Percentiles rank a stretch among this genome's conserved stretches.
These are phyloP conservation scores for Strigomonas culicis DNA, from an alignment of 208 protist species.

Conservation along the genomic window DNA sequence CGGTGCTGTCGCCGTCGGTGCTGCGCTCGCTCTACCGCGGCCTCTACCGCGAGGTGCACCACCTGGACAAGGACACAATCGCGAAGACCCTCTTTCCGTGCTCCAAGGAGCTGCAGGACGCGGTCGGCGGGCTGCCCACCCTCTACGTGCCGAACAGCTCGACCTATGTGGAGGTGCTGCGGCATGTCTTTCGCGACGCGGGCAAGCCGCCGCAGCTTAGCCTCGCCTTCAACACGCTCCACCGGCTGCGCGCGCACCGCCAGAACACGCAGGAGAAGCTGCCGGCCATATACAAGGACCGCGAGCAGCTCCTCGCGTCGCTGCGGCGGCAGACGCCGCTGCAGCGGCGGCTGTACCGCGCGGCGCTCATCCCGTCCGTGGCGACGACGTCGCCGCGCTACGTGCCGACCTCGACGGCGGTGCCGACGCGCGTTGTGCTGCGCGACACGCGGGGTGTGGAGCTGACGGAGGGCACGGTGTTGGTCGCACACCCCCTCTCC, in stretches of 20 bases:
- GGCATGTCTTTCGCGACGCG: slow-evolving; percentile 44
- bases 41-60: slow-evolving; percentile 53
- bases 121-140: slow-evolving; percentile 35
- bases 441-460: slow-evolving; percentile 31
- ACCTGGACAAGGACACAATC: slow-evolving; percentile 55
- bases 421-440: slow-evolving; percentile 48
- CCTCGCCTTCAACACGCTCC: slow-evolving; percentile 70
- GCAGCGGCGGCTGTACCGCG: slow-evolving; percentile 40
- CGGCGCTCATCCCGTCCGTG: slow-evolving; percentile 24
- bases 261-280: slow-evolving; percentile 55
- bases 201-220: slow-evolving; percentile 35
- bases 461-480: slow-evolving; percentile 54
- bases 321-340: slow-evolving; percentile 22
- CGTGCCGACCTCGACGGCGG: slow-evolving; percentile 31
- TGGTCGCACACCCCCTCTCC: slow-evolving; percentile 80
- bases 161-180: slow-evolving; percentile 52
- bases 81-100: slow-evolving; percentile 72
- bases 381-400: slow-evolving; percentile 20
- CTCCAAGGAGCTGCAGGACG: slow-evolving; percentile 53
- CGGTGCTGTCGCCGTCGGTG: slow-evolving; percentile 53
- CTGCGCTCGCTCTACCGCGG: slow-evolving; percentile 68
- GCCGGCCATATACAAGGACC: slow-evolving; percentile 45
- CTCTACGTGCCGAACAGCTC: slow-evolving; percentile 52
- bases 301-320: slow-evolving; percentile 29
- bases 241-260: slow-evolving; percentile 60